Evolutionary conservation across 2,329 filamentous ascomycete species (phyloP), one percentile per base, ranked within the genome.

Genomic region (Byssochlamys sp.): DNA sequence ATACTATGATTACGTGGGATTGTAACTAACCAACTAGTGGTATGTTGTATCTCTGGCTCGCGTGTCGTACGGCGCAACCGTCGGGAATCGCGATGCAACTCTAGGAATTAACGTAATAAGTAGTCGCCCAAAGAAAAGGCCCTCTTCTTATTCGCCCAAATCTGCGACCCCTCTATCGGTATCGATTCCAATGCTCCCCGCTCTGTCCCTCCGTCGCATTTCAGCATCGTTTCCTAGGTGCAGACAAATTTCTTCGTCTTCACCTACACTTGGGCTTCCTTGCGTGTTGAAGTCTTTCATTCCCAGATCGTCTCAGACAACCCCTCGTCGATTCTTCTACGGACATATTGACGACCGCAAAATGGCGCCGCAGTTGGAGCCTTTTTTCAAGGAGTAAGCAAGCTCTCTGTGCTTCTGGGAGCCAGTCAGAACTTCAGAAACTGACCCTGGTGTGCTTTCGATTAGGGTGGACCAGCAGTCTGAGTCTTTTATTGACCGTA

Each of bases 311-410:
- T 53, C 52, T 53, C 52, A 9, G 10, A n/a, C 6, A 7, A 31
- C 19, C 3, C 14, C 52, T 60, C 69, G 62, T 57, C 73, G 74
- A 58, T 71, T 69, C 57, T 77, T 70, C 61, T 78, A 77, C 75
- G 74, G 73, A 58, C 65, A 74, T 61, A 76, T 78, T 62, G 71
- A 70, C 64, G 73, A 78, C 66, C 59, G 62, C 77, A 88, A 84
- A 73, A 96, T 96, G 89, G 90, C 90, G 58, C 90, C 91, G 60
- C 84, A 95, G 74, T 85, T 99, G 66, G 90, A 96, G 74, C 82
- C 86, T 62, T 97, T 88, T 81, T 97, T 96, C 81, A 86, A 90
- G 77, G 86, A 96, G 82, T 80, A 66, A 60, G 76, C 69, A 48
- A 50, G 14, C 27, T 57, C 11, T 45, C 12, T 51, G 14, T 45